Conservation (phyloP, 805 yeast species). For the Saccharomycopsis javanensis region DNA sequence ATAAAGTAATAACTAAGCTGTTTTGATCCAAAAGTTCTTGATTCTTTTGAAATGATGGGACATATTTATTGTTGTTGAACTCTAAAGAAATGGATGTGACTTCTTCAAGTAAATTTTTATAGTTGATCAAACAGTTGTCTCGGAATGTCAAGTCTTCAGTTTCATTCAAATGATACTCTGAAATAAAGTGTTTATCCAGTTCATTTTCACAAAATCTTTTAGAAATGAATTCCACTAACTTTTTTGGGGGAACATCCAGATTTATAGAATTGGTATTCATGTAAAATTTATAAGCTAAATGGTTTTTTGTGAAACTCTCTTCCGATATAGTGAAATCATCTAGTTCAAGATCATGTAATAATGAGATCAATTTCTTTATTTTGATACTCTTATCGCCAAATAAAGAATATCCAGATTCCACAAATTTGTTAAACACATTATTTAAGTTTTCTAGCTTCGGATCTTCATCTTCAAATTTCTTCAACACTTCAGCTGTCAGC, state of each 20-base stretch:
- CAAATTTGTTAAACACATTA: constrained; percentile 12
- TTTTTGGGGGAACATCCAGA: constrained; percentile 3
- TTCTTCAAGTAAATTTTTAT: constrained; percentile 2
- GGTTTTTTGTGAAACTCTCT: constrained; percentile 6
- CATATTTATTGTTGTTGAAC: constrained; percentile 5
- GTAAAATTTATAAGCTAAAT: constrained; percentile 6
- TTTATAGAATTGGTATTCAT: not conserved
- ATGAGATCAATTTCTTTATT: not conserved
- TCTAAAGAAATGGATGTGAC: constrained; percentile 15
- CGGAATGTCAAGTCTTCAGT: not conserved
- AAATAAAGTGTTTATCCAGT: not conserved
- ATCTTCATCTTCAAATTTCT: constrained; percentile 5
- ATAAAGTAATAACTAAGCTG: constrained; percentile 8
- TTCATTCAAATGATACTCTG: not conserved
- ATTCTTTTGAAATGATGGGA: not conserved
- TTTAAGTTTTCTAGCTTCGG: constrained; percentile 9
- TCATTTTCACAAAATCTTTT: not conserved
- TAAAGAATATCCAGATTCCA: constrained; percentile 19
- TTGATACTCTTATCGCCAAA: not conserved
- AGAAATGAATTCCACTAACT: not conserved
- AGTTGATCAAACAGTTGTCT: constrained; percentile 7
- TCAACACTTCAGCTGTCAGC: not conserved
- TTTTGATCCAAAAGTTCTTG: not conserved
- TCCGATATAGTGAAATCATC: constrained; percentile 7
- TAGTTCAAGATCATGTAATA: not conserved